Percentiles rank a stretch among this genome's conserved stretches.
These are phyloP conservation scores for Craterostigma plantagineum DNA, from an alignment of 257 asterid genomes.

Conservation along the genomic window DNA sequence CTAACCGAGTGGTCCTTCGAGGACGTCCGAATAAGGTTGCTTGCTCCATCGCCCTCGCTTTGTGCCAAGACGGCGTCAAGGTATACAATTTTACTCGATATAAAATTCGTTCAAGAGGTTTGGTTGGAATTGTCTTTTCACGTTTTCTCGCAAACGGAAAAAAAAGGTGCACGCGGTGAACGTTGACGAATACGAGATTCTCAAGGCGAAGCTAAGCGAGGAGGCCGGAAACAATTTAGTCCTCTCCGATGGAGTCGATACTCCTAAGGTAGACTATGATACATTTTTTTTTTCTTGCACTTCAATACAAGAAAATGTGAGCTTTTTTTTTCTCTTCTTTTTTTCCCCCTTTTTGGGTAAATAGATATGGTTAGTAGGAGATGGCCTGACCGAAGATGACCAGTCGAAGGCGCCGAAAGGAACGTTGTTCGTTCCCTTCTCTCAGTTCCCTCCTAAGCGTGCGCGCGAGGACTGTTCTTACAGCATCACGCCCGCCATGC, in stretches of 20 bases:
- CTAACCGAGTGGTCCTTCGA: constrained; percentile 25
- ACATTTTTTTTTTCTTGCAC: not conserved
- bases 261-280: constrained; percentile 28
- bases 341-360: too few species aligned
- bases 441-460: constrained; percentile 51
- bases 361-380: too few species aligned
- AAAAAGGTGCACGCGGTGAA: constrained; percentile 25
- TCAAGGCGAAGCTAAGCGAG: constrained; percentile 21
- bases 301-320: too few species aligned
- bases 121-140: too few species aligned
- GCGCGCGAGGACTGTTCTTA: constrained; percentile 32
- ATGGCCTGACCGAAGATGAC: constrained; percentile 39
- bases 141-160: constrained; percentile 1
- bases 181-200: constrained; percentile 37
- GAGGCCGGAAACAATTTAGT: constrained; percentile 33
- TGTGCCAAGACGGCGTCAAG: constrained; percentile 34
- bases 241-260: constrained; percentile 17
- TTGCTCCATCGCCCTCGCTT: constrained; percentile 18
- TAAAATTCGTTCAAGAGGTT: too few species aligned
- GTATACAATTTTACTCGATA: constrained; percentile 6
- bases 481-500: constrained; percentile 60
- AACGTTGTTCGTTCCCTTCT: constrained; percentile 46
- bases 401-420: constrained; percentile 49
- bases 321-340: too few species aligned
- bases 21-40: constrained; percentile 30